Evolutionary conservation across 306 rosid genomes (phyloP).

Genomic region (Trifolium subterraneum): DNA sequence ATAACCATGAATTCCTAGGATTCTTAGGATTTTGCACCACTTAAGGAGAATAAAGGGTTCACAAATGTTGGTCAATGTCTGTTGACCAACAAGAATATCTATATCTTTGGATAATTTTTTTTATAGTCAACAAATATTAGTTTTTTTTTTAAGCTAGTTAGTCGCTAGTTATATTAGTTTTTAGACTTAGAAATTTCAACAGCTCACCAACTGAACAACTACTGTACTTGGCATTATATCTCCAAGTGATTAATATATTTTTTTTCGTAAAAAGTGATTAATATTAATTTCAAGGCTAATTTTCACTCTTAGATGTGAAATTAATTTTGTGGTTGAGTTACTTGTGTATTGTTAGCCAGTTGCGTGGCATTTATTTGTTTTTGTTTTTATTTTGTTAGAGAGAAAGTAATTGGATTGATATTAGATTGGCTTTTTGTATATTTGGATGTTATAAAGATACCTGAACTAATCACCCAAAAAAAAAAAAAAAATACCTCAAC

Average conservation of each 20-base stretch:
- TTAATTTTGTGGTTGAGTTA: slow-evolving; percentile 24
- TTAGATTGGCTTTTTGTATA: slow-evolving; percentile 2
- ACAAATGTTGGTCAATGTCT: slow-evolving; percentile 61
- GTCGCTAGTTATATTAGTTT: neutral
- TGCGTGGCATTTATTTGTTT: neutral
- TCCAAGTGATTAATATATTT: slow-evolving; percentile 16
- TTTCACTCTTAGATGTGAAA: neutral
- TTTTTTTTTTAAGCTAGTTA: no score
- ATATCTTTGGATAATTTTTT: slow-evolving; percentile 1
- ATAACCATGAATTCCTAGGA: slow-evolving; percentile 86
- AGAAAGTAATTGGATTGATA: neutral
- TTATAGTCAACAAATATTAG: no score
- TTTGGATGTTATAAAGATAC: slow-evolving; percentile 23
- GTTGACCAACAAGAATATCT: slow-evolving; percentile 61
- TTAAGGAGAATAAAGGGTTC: slow-evolving; percentile 37
- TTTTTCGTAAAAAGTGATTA: no score
- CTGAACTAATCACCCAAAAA: no score
- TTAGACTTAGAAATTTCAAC: neutral
- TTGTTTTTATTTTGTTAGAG: neutral
- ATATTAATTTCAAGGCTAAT: slow-evolving; percentile 26
- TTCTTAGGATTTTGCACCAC: slow-evolving; percentile 72
- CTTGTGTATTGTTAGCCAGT: slow-evolving; percentile 51
- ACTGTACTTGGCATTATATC: neutral
- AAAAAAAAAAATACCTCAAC: no score
- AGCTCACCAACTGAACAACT: neutral